Evolutionary conservation across 257 asterid genomes (phyloP).

Genomic region (Lavandula angustifolia): DNA sequence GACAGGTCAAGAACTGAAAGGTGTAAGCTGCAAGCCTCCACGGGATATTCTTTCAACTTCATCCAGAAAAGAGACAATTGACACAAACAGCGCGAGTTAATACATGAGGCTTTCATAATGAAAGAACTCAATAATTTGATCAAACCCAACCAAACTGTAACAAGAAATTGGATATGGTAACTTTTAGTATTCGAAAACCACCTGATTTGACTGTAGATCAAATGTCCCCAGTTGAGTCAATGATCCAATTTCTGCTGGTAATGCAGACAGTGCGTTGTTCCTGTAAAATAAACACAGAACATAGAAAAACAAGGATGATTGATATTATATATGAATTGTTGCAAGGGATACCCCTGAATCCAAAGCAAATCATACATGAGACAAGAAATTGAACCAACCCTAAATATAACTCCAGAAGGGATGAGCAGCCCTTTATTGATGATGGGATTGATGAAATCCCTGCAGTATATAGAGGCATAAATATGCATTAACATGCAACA

Average conservation of each 20-base stretch:
- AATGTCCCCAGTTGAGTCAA: conserved; percentile 80
- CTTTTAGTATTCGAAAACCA: conserved; percentile 29
- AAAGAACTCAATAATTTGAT: conserved; percentile 24
- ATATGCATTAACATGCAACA: conserved; percentile 19
- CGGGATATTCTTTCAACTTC: conserved; percentile 91
- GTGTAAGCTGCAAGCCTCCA: conserved; percentile 82
- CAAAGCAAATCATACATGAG: conserved; percentile 23
- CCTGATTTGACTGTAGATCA: conserved; percentile 98
- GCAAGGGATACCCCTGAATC: conserved; percentile 18
- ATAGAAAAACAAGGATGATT: conserved; percentile 25
- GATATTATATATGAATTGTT: conserved; percentile 20
- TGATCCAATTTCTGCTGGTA: conserved; percentile 82
- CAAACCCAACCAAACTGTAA: conserved; percentile 20
- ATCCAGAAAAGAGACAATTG: conserved; percentile 27
- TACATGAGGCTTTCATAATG: conserved; percentile 19
- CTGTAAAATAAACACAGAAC: conserved; percentile 41
- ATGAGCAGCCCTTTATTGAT: conserved; percentile 74
- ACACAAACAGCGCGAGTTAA: conserved; percentile 27
- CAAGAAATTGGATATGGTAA: conserved; percentile 2
- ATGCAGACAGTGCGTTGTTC: conserved; percentile 65
- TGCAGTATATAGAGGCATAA: conserved; percentile 41
- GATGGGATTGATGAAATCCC: conserved; percentile 88
- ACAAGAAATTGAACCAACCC: conserved; percentile 55
- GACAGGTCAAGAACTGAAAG: conserved; percentile 89
- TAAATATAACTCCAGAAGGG: conserved; percentile 85